phyloP scores from a whole-genome alignment of 1,284 basidiomycete species.

The Chalciporus sp. region DNA sequence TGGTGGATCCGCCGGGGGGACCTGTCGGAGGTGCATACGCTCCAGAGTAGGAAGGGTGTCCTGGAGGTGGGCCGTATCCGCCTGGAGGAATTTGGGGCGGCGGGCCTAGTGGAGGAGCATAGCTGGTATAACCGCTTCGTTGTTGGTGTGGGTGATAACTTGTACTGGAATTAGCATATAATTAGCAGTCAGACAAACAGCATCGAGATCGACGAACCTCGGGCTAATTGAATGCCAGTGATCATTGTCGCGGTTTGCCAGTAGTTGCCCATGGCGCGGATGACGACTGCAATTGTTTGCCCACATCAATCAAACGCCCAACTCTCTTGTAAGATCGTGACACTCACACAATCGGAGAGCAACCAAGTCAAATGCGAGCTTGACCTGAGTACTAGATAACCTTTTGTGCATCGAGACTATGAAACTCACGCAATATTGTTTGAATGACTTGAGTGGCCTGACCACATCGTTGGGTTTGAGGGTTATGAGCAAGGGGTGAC shows the following conservation, averaged over 20 bases:
- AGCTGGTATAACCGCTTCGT: conserved; percentile 36
- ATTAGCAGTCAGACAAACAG: background rate
- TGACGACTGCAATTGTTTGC: conserved; percentile 5
- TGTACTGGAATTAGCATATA: conserved; percentile 39
- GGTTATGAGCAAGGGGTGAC: too few relatives aligned
- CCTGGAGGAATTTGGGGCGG: conserved; percentile 41
- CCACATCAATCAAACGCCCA: background rate
- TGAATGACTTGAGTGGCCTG: conserved; percentile 13
- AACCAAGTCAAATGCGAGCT: conserved; percentile 1
- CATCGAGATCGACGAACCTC: background rate
- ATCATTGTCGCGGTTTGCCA: too few relatives aligned
- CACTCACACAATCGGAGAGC: conserved; percentile 18
- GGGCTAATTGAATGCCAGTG: too few relatives aligned
- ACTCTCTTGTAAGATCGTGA: conserved; percentile 7
- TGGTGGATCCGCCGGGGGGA: conserved; percentile 34
- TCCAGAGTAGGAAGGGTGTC: conserved; percentile 33
- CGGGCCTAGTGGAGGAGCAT: conserved; percentile 10
- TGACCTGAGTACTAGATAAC: background rate
- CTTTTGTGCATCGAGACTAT: background rate
- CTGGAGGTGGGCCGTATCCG: conserved; percentile 20
- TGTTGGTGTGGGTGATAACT: conserved; percentile 34
- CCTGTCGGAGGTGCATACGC: conserved; percentile 38
- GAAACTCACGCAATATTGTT: conserved; percentile 15
- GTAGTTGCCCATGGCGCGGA: too few relatives aligned
- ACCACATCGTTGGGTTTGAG: conserved; percentile 22